phyloP scores from a whole-genome alignment of 225 moss, liverwort and hornwort genomes.

The Straminergon stramineum region DNA sequence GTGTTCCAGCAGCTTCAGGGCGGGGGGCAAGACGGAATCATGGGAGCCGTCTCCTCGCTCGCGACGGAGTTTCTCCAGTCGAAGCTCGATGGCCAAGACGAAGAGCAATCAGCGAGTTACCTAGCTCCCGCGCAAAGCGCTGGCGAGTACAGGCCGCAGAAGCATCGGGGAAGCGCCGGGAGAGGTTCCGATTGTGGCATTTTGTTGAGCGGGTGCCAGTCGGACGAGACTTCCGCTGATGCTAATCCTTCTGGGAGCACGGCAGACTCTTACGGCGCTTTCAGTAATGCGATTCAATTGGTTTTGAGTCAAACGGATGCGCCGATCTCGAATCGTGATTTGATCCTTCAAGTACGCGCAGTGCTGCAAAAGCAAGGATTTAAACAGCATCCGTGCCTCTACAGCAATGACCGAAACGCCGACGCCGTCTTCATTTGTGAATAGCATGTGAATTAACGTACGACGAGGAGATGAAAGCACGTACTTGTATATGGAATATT shows the following conservation, averaged over 20 bases:
- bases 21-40: constrained; percentile 12
- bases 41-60: constrained; percentile 51
- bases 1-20: constrained; percentile 40
- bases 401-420: constrained; percentile 41
- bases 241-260: constrained; percentile 42
- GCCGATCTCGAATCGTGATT: constrained; percentile 33
- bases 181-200: constrained; percentile 35
- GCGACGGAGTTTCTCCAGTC: constrained; percentile 61
- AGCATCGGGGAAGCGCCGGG: constrained; percentile 8
- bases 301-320: constrained; percentile 21
- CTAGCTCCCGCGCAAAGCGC: constrained; percentile 29
- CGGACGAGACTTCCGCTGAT: constrained; percentile 83
- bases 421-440: constrained; percentile 41
- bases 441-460: not conserved
- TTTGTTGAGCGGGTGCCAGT: constrained; percentile 74
- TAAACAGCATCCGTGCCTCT: constrained; percentile 83
- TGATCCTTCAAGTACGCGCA: constrained; percentile 53
- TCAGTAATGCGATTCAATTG: constrained; percentile 70
- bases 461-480: not conserved
- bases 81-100: constrained; percentile 39
- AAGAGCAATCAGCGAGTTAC: constrained; percentile 13
- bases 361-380: constrained; percentile 55
- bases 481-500: not conserved
- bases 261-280: constrained; percentile 54
- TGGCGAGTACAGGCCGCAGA: constrained; percentile 18